phyloP scores from a whole-genome alignment of 345 rosid species.

The Carallia brachiata region DNA sequence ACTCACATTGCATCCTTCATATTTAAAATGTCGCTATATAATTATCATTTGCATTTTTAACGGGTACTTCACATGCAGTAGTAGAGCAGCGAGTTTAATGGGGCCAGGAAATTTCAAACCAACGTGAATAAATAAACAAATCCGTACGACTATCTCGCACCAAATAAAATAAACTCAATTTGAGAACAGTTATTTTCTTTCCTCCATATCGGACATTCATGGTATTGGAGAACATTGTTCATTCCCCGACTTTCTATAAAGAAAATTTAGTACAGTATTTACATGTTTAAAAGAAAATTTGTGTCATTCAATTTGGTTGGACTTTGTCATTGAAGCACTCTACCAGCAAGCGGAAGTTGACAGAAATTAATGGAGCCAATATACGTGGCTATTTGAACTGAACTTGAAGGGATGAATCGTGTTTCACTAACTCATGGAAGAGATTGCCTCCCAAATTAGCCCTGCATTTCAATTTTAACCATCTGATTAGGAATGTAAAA shows the following conservation, averaged over 20 bases:
- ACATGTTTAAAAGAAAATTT: background rate
- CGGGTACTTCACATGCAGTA: too few relatives aligned
- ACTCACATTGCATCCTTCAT: too few relatives aligned
- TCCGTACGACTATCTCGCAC: too few relatives aligned
- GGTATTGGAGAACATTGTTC: background rate
- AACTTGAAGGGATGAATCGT: background rate
- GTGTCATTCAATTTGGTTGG: conserved; percentile 14
- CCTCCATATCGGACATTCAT: background rate
- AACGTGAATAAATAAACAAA: too few relatives aligned
- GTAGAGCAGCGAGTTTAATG: too few relatives aligned
- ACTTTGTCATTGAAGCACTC: conserved; percentile 11
- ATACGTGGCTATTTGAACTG: background rate
- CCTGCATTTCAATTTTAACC: conserved; percentile 30
- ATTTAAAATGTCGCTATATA: too few relatives aligned
- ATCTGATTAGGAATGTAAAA: conserved; percentile 5
- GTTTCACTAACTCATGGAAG: background rate
- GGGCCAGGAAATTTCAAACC: too few relatives aligned
- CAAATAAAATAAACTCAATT: background rate
- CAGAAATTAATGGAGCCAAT: too few relatives aligned
- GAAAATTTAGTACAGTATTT: background rate
- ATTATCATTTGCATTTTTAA: too few relatives aligned
- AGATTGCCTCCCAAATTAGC: conserved; percentile 12
- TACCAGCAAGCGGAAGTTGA: too few relatives aligned
- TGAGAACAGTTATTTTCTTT: background rate
- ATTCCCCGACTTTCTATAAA: too few relatives aligned